phyloP scores from a whole-genome alignment of 2,329 filamentous ascomycete genomes.

The Aspergillus puulaauensis region DNA sequence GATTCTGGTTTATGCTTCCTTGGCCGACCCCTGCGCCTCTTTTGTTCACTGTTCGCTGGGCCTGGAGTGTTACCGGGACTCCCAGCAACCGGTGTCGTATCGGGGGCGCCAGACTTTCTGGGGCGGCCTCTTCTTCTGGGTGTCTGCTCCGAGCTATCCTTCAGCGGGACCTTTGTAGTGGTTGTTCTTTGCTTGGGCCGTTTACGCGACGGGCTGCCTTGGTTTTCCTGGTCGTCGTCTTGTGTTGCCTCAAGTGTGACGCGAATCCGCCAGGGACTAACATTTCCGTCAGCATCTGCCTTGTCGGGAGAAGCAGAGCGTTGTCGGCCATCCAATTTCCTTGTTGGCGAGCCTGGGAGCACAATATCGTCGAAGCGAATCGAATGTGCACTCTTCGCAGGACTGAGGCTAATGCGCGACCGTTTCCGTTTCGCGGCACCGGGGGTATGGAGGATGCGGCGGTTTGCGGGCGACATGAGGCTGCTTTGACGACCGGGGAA shows the following conservation, averaged over 20 bases:
- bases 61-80: slow-evolving; percentile 31
- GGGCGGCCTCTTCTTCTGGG: slow-evolving; percentile 45
- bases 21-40: slow-evolving; percentile 38
- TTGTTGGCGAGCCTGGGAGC: slow-evolving; percentile 39
- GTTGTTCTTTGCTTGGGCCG: slow-evolving; percentile 31
- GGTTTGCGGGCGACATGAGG: slow-evolving; percentile 37
- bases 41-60: slow-evolving; percentile 26
- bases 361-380: slow-evolving; percentile 44
- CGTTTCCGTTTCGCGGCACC: slow-evolving; percentile 26
- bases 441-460: slow-evolving; percentile 33
- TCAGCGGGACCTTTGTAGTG: slow-evolving; percentile 45
- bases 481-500: slow-evolving; percentile 38
- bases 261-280: slow-evolving; percentile 49
- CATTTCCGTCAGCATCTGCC: slow-evolving; percentile 36
- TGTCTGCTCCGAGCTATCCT: slow-evolving; percentile 37
- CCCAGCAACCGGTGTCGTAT: slow-evolving; percentile 35
- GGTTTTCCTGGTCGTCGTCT: slow-evolving; percentile 34
- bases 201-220: slow-evolving; percentile 32
- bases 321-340: slow-evolving; percentile 29
- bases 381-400: slow-evolving; percentile 38
- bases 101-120: slow-evolving; percentile 40
- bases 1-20: slow-evolving; percentile 33
- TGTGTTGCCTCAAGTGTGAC: slow-evolving; percentile 50
- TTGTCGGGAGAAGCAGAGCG: slow-evolving; percentile 41
- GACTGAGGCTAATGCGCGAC: slow-evolving; percentile 35